Evolutionary conservation across 371 early-diverging fungal species (phyloP).

Genomic region (Mortierella sp.): DNA sequence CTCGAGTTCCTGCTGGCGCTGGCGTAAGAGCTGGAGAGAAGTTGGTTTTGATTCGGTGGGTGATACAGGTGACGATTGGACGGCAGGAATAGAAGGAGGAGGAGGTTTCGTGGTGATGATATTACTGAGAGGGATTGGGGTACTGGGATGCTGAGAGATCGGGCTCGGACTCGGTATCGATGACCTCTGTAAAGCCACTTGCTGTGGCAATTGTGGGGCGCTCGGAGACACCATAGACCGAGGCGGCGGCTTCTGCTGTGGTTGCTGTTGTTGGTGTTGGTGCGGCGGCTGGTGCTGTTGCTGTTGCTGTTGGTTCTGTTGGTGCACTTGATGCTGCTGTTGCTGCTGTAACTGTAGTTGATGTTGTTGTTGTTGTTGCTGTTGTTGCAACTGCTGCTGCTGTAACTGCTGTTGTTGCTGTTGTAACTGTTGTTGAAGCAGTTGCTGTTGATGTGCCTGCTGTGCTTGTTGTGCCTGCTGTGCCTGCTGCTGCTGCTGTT

Average conservation of each 20-base stretch:
- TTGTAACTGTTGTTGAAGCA: background rate
- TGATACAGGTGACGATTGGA: constrained; percentile 27
- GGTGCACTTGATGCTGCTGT: constrained; percentile 21
- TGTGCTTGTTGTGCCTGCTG: background rate
- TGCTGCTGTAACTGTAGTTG: constrained; percentile 17
- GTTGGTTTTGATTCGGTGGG: constrained; percentile 37
- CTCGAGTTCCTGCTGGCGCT: constrained; percentile 9
- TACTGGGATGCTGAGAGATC: background rate
- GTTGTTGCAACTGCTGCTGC: constrained; percentile 16
- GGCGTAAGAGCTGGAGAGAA: constrained; percentile 27
- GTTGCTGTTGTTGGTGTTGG: background rate
- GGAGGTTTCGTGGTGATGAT: constrained; percentile 15
- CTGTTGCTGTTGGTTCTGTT: constrained; percentile 24
- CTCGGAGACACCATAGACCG: background rate
- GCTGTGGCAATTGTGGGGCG: background rate
- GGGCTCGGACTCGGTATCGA: background rate
- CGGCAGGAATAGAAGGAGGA: constrained; percentile 7
- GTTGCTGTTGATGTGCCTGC: constrained; percentile 9
- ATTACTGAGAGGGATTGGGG: constrained; percentile 13
- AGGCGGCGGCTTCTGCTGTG: background rate
- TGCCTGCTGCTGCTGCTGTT: constrained; percentile 22
- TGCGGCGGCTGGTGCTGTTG: background rate
- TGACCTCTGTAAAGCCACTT: background rate
- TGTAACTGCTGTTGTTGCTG: constrained; percentile 12
- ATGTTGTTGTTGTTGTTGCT: constrained; percentile 19